Conservation (phyloP, 441 rosid genomes). For the Pelargonium exstipulatum region DNA sequence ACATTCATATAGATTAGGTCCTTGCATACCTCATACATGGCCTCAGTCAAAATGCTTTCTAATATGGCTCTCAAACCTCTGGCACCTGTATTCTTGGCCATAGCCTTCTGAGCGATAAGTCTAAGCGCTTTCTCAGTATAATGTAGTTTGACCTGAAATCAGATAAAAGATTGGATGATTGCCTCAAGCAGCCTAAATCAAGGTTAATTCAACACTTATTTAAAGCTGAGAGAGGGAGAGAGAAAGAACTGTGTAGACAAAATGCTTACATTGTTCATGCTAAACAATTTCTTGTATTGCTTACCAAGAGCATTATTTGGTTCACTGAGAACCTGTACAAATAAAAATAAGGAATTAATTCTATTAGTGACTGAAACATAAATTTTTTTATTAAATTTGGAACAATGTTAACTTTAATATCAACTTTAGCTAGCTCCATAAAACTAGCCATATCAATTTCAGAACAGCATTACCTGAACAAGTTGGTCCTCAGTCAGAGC, state of each 20-base stretch:
- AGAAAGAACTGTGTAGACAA: neutral
- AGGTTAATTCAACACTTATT: neutral
- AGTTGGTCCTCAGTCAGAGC: slow-evolving; percentile 91
- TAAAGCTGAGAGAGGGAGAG: no score
- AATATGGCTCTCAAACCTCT: slow-evolving; percentile 84
- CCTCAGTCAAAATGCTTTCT: slow-evolving; percentile 79
- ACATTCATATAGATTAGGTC: neutral
- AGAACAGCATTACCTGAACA: slow-evolving; percentile 43
- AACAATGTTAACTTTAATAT: neutral
- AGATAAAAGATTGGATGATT: slow-evolving; percentile 10
- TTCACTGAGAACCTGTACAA: slow-evolving; percentile 68
- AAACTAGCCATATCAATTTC: no score
- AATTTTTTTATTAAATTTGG: neutral
- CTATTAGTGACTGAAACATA: neutral
- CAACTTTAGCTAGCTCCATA: no score
- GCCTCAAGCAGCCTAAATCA: neutral
- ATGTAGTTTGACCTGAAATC: slow-evolving; percentile 79
- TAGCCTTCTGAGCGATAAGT: slow-evolving; percentile 69
- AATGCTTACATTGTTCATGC: slow-evolving; percentile 72
- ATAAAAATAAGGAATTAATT: neutral
- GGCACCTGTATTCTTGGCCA: slow-evolving; percentile 90
- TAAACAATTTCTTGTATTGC: slow-evolving; percentile 86
- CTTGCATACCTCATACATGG: slow-evolving; percentile 84
- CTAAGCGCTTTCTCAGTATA: slow-evolving; percentile 73
- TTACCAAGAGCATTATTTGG: slow-evolving; percentile 92